A percentile compares a stretch with the other conserved stretches of the same genome.
Evolutionary conservation across 2,329 filamentous ascomycete species (phyloP).

Genomic region (Colletotrichum sidae): DNA sequence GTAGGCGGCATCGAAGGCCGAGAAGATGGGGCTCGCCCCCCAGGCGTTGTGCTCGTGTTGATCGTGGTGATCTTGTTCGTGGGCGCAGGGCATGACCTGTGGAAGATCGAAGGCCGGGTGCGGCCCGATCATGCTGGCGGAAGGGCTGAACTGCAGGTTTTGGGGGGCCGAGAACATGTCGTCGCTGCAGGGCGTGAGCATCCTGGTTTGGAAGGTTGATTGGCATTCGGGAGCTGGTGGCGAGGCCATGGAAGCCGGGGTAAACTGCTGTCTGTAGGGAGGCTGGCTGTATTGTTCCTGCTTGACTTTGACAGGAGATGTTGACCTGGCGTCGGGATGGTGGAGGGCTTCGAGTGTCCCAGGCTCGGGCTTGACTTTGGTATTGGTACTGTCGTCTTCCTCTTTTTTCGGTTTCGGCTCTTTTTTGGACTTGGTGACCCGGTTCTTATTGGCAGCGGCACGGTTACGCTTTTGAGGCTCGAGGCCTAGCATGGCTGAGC

Average conservation of each 20-base stretch:
- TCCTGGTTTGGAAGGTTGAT: conserved; percentile 49
- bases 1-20: conserved; percentile 55
- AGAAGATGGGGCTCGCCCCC: conserved; percentile 49
- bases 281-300: conserved; percentile 48
- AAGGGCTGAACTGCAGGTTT: conserved; percentile 46
- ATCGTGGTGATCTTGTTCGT: conserved; percentile 47
- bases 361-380: conserved; percentile 54
- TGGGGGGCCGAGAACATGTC: conserved; percentile 51
- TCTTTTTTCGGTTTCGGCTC: conserved; percentile 52
- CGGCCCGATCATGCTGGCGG: conserved; percentile 46
- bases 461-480: conserved; percentile 61
- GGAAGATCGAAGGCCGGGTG: conserved; percentile 46
- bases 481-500: conserved; percentile 57
- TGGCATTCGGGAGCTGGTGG: conserved; percentile 46
- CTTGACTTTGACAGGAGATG: conserved; percentile 49
- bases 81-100: conserved; percentile 37
- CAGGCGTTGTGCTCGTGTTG: conserved; percentile 45
- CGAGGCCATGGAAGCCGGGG: conserved; percentile 50
- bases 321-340: conserved; percentile 18
- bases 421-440: conserved; percentile 60
- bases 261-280: conserved; percentile 48
- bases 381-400: conserved; percentile 45
- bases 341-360: conserved; percentile 39
- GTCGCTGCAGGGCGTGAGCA: conserved; percentile 68
- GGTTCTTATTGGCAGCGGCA: conserved; percentile 52